phyloP scores from a whole-genome alignment of 805 yeast genomes.

The Suhomyces sp. region DNA sequence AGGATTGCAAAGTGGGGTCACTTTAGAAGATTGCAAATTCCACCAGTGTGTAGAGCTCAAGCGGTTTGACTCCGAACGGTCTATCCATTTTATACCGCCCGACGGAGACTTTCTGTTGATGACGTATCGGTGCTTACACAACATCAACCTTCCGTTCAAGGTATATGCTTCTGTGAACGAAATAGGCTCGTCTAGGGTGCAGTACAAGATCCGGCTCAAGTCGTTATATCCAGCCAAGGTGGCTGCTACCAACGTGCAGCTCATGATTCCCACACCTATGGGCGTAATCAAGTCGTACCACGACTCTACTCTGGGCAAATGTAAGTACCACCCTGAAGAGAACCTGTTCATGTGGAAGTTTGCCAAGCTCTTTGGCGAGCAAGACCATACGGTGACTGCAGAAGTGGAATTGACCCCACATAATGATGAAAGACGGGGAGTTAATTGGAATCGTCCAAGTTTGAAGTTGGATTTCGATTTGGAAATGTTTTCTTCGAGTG shows the following conservation, averaged over 20 bases:
- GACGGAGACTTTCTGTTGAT: conserved; percentile 84
- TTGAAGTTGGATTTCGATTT: conserved; percentile 65
- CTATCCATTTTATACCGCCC: conserved; percentile 77
- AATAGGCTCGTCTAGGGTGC: conserved; percentile 44
- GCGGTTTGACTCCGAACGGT: conserved; percentile 60
- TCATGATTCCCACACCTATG: conserved; percentile 67
- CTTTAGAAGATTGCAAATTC: conserved; percentile 74
- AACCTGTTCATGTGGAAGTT: conserved; percentile 67
- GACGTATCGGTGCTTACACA: conserved; percentile 53
- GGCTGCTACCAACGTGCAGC: conserved; percentile 58
- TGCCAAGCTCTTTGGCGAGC: conserved; percentile 62
- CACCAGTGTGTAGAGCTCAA: conserved; percentile 82
- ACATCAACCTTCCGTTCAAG: conserved; percentile 67
- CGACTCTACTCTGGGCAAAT: conserved; percentile 59
- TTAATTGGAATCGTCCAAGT: conserved; percentile 69
- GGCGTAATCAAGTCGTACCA: conserved; percentile 25
- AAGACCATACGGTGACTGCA: conserved; percentile 59
- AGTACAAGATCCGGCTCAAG: conserved; percentile 57
- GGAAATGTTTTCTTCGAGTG: conserved; percentile 74
- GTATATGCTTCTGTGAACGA: conserved; percentile 53
- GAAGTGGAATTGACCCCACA: conserved; percentile 40
- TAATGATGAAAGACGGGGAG: conserved; percentile 7
- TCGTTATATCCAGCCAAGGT: conserved; percentile 59
- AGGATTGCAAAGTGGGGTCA: conserved; percentile 41
- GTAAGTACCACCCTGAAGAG: conserved; percentile 65